These are phyloP conservation scores for Tuctoria greenei DNA, from an alignment of 176 grass and related monocot genomes.

Conservation along the genomic window DNA sequence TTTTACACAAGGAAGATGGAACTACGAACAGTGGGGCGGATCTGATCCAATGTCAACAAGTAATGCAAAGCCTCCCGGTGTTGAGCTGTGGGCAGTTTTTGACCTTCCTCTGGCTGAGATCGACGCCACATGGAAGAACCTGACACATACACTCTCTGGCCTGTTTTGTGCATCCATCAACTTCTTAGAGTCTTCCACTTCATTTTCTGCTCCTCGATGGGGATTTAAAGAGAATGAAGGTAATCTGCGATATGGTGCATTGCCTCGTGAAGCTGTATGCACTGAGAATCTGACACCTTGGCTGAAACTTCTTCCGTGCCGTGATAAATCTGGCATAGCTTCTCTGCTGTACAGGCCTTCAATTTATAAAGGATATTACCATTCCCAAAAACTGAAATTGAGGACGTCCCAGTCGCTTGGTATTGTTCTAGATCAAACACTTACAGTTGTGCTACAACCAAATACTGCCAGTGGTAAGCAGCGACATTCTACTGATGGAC, in stretches of 20 bases:
- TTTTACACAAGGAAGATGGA: conserved; percentile 97
- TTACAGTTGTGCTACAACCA: conserved; percentile 79
- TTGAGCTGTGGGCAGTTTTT: conserved; percentile 89
- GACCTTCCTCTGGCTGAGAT: conserved; percentile 62
- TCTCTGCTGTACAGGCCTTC: conserved; percentile 87
- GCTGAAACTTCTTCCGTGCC: conserved; percentile 94
- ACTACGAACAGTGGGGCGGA: conserved; percentile 91
- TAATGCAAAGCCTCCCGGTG: conserved; percentile 91
- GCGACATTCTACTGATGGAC: conserved; percentile 38
- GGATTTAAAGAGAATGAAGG: conserved; percentile 66
- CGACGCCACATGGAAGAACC: conserved; percentile 88
- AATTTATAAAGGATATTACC: conserved; percentile 92
- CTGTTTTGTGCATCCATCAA: conserved; percentile 97
- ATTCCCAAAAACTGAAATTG: conserved; percentile 89
- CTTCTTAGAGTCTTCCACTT: conserved; percentile 83
- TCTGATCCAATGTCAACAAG: conserved; percentile 79
- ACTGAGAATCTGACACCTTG: conserved; percentile 98
- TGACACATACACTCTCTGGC: conserved; percentile 88
- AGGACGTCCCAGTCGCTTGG: conserved; percentile 49
- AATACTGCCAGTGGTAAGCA: conserved; percentile 27
- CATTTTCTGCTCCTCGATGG: conserved; percentile 75
- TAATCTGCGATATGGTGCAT: conserved; percentile 77
- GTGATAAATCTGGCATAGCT: conserved; percentile 91
- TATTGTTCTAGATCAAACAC: conserved; percentile 80
- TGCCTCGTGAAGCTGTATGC: conserved; percentile 93